Percentiles rank a stretch among this genome's conserved stretches.
phyloP scores from a whole-genome alignment of 129 eudicot species.

The Rutidosis leptorrhynchoides region DNA sequence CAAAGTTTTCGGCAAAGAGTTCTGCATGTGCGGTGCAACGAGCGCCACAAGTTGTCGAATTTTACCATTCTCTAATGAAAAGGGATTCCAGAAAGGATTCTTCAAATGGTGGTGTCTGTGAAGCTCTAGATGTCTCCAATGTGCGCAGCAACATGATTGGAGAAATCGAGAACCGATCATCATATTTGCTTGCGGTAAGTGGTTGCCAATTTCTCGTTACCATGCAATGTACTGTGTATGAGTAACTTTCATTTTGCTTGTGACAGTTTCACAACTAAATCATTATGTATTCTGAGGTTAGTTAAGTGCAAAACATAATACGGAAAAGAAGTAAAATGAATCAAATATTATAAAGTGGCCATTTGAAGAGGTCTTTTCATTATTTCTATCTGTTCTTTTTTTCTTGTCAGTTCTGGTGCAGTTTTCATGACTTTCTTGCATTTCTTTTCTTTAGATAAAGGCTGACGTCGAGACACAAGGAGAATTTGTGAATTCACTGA shows the following conservation, averaged over 20 bases:
- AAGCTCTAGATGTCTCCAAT: constrained; percentile 52
- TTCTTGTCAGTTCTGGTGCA: too few relatives aligned
- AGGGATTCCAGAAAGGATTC: constrained; percentile 83
- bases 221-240: too few relatives aligned
- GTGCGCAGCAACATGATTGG: constrained; percentile 87
- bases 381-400: too few relatives aligned
- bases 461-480: constrained; percentile 98
- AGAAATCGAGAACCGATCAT: constrained; percentile 91
- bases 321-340: too few relatives aligned
- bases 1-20: constrained; percentile 37
- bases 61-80: constrained; percentile 94
- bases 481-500: constrained; percentile 80
- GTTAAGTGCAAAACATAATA: too few relatives aligned
- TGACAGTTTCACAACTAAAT: too few relatives aligned
- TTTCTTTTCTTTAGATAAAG: constrained; percentile 89
- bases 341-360: too few relatives aligned
- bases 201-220: too few relatives aligned
- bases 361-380: too few relatives aligned
- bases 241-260: too few relatives aligned
- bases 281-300: too few relatives aligned
- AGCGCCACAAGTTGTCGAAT: constrained; percentile 93
- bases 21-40: constrained; percentile 69
- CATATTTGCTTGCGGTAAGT: constrained; percentile 95
- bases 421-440: too few relatives aligned
- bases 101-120: constrained; percentile 49